A percentile compares a stretch with the other conserved stretches of the same genome.
Evolutionary conservation across 2,329 filamentous ascomycete genomes (phyloP).

Genomic region (Periconia sp.): DNA sequence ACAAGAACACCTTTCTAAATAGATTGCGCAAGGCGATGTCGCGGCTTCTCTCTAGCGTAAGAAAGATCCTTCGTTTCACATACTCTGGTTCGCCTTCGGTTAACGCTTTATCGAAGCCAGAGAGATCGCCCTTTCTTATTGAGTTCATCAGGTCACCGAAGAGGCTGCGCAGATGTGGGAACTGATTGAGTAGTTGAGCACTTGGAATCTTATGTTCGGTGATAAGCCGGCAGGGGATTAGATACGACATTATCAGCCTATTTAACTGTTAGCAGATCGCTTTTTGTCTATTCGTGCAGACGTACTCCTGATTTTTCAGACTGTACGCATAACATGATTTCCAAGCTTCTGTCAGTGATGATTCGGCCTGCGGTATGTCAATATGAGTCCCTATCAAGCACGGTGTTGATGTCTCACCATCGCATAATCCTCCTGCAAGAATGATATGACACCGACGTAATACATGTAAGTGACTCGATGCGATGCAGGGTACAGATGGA

Average conservation of each 20-base stretch:
- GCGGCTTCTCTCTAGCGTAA: slow-evolving; percentile 87
- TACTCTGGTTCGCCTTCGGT: slow-evolving; percentile 86
- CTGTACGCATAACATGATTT: slow-evolving; percentile 75
- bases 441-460: slow-evolving; percentile 90
- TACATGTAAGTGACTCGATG: slow-evolving; percentile 97
- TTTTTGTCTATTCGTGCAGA: neutral
- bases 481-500: slow-evolving; percentile 80
- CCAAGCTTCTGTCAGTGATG: slow-evolving; percentile 75
- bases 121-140: slow-evolving; percentile 80
- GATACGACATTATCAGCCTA: slow-evolving; percentile 88
- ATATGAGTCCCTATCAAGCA: neutral
- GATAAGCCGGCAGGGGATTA: slow-evolving; percentile 89
- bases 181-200: slow-evolving; percentile 68
- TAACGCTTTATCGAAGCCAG: slow-evolving; percentile 80
- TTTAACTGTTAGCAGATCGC: slow-evolving; percentile 7
- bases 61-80: slow-evolving; percentile 88
- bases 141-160: slow-evolving; percentile 77
- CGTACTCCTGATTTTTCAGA: slow-evolving; percentile 77
- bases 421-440: slow-evolving; percentile 90
- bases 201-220: slow-evolving; percentile 84
- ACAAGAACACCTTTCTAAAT: slow-evolving; percentile 85
- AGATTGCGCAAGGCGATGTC: slow-evolving; percentile 92
- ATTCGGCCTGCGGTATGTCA: slow-evolving; percentile 33
- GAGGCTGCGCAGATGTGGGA: slow-evolving; percentile 73
- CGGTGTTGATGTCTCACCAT: slow-evolving; percentile 54